phyloP scores from a whole-genome alignment of 2,329 filamentous ascomycete species.

The Botrytis byssoidea region DNA sequence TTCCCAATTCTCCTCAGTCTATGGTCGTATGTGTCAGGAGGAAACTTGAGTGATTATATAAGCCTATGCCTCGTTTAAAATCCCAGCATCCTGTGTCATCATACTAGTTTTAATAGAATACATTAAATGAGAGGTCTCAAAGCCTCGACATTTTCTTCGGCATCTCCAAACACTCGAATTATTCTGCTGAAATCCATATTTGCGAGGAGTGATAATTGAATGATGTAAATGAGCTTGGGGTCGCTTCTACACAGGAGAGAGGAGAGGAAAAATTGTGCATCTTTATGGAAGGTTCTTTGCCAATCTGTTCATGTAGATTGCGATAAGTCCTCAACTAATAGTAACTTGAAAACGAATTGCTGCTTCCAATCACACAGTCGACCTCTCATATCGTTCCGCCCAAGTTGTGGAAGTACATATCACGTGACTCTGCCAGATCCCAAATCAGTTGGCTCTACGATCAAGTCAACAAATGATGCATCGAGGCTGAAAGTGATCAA shows the following conservation, averaged over 20 bases:
- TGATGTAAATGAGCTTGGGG: background rate
- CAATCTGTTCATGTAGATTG: background rate
- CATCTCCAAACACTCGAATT: too few species aligned
- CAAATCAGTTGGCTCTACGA: too few species aligned
- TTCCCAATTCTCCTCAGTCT: conserved; percentile 1
- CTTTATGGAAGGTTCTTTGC: background rate
- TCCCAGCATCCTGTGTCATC: background rate
- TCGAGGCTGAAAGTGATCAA: background rate
- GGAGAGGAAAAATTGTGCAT: background rate
- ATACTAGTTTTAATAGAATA: background rate
- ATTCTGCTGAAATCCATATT: background rate
- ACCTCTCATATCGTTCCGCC: background rate
- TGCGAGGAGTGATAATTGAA: background rate
- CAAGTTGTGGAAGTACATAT: background rate
- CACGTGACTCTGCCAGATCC: background rate
- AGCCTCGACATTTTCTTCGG: background rate
- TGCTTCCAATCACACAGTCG: background rate
- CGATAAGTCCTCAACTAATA: background rate
- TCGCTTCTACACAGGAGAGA: background rate
- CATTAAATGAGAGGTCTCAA: background rate
- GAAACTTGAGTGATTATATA: accelerated
- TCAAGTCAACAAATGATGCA: too few species aligned
- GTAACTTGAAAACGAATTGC: background rate
- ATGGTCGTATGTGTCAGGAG: background rate
- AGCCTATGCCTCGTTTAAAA: too few species aligned